Percentiles rank a stretch among this genome's conserved stretches.
These are phyloP conservation scores for Citrullus colocynthis DNA, from an alignment of 306 rosid species.

Conservation along the genomic window DNA sequence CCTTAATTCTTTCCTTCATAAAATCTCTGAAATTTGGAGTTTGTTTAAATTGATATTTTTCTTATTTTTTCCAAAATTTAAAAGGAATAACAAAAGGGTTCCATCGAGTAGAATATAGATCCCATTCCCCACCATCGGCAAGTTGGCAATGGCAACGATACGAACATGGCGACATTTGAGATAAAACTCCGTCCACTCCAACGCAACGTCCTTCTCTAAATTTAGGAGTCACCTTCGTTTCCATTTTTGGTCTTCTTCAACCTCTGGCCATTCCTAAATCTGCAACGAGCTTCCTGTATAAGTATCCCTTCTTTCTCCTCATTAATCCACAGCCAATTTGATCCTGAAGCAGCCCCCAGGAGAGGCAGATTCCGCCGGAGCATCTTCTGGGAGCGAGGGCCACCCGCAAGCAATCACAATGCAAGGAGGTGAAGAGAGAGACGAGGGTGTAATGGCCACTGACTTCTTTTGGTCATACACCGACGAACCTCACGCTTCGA, in stretches of 20 bases:
- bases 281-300: not conserved
- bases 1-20: no score
- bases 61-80: no score
- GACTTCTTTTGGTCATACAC: conserved; percentile 93
- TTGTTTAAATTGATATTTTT: no score
- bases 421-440: conserved; percentile 18
- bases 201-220: not conserved
- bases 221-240: not conserved
- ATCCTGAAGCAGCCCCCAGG: not conserved
- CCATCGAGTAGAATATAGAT: no score
- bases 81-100: no score
- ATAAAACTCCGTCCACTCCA: not conserved
- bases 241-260: conserved; percentile 6
- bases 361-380: not conserved
- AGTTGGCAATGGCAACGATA: not conserved
- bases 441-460: conserved; percentile 43
- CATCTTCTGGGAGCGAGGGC: not conserved
- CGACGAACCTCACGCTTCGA: conserved; percentile 84
- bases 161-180: not conserved
- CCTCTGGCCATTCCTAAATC: not conserved
- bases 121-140: not conserved
- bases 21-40: no score
- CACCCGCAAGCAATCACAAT: not conserved
- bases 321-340: not conserved
- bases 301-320: not conserved